Percentiles rank a stretch among this genome's conserved stretches.
Conservation (phyloP, 2,329 filamentous ascomycete genomes). For the Didymella arachidicola region DNA sequence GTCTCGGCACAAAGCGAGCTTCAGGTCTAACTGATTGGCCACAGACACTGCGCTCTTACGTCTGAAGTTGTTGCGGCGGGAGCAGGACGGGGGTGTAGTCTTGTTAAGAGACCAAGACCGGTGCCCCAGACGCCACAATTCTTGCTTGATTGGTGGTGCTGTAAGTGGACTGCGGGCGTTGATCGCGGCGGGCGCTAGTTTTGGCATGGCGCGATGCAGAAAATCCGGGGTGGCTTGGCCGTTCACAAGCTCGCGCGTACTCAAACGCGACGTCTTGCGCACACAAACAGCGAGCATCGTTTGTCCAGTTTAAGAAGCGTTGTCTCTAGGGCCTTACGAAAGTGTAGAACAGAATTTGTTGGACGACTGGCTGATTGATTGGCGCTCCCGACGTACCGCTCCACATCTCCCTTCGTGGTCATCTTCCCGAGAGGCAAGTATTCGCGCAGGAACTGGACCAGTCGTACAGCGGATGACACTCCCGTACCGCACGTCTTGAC, state of each 20-base stretch:
- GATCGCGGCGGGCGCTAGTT: slow-evolving; percentile 36
- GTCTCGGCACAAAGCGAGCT: slow-evolving; percentile 29
- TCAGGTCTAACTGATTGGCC: slow-evolving; percentile 26
- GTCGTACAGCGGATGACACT: slow-evolving; percentile 22
- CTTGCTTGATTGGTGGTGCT: slow-evolving; percentile 27
- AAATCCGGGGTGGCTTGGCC: slow-evolving; percentile 36
- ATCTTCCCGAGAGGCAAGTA: slow-evolving; percentile 27
- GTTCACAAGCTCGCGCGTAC: slow-evolving; percentile 16
- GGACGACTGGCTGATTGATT: slow-evolving; percentile 4
- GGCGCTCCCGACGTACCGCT: slow-evolving; percentile 27
- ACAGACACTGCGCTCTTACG: slow-evolving; percentile 27
- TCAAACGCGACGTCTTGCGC: slow-evolving; percentile 10
- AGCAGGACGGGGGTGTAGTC: slow-evolving; percentile 26
- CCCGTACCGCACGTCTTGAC: slow-evolving; percentile 25
- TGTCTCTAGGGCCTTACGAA: too few relatives aligned
- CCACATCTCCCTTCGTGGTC: slow-evolving; percentile 31
- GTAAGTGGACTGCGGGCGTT: slow-evolving; percentile 23
- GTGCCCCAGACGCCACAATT: slow-evolving; percentile 32
- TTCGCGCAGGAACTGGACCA: slow-evolving; percentile 28
- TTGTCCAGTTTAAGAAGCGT: not conserved
- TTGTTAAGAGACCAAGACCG: slow-evolving; percentile 33
- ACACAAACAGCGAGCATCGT: not conserved
- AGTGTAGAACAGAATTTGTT: not conserved
- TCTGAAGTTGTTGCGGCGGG: slow-evolving; percentile 24
- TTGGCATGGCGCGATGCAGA: slow-evolving; percentile 23